Percentiles rank a stretch among this genome's conserved stretches.
Evolutionary conservation across 176 grass and related monocot genomes (phyloP).

Genomic region (Otatea glauca): DNA sequence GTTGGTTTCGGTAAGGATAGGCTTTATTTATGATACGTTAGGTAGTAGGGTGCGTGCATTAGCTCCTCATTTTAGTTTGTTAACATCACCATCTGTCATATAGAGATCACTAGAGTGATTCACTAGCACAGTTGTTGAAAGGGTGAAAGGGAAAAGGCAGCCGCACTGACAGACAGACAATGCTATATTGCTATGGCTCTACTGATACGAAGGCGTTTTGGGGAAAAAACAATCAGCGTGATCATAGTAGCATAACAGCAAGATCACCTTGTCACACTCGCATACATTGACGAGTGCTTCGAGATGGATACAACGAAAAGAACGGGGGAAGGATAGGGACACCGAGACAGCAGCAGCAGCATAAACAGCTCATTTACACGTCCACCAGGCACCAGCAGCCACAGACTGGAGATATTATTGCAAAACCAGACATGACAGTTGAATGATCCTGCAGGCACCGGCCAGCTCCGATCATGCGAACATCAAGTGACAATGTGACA

Average conservation of each 20-base stretch:
- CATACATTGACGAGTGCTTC: not conserved
- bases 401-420: conserved; percentile 3
- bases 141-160: not conserved
- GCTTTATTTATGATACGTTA: not conserved
- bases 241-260: too few relatives aligned
- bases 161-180: not conserved
- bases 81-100: not conserved
- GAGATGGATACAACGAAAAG: not conserved
- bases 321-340: not conserved
- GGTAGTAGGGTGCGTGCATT: not conserved
- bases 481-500: not conserved
- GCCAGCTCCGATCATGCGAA: not conserved
- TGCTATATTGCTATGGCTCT: too few relatives aligned
- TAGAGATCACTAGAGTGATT: not conserved
- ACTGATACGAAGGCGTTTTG: too few relatives aligned
- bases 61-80: not conserved
- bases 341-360: not conserved
- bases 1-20: not conserved
- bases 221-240: too few relatives aligned
- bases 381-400: not conserved
- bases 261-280: not conserved
- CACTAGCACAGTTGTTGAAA: not conserved
- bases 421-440: not conserved
- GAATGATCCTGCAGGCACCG: not conserved
- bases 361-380: not conserved